These are phyloP conservation scores for Fraxinus quadrangulata DNA, from an alignment of 257 asterid species.

Conservation along the genomic window DNA sequence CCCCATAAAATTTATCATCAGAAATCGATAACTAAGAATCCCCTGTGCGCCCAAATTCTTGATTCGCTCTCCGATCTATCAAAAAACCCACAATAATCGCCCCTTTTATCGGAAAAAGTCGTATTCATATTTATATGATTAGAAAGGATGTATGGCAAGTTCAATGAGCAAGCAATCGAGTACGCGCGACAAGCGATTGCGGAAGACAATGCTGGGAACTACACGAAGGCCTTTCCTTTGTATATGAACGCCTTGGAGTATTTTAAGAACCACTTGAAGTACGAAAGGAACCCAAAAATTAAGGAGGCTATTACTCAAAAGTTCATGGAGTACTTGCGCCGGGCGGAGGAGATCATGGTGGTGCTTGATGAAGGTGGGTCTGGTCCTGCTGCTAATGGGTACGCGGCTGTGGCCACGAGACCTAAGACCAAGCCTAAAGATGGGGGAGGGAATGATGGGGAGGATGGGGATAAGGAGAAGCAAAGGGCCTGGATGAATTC, in stretches of 20 bases:
- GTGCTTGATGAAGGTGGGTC: constrained; percentile 62
- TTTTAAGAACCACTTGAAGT: constrained; percentile 69
- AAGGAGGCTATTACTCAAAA: constrained; percentile 79
- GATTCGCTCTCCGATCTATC: neutral
- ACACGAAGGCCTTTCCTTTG: constrained; percentile 70
- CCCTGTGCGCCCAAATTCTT: neutral
- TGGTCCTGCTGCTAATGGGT: constrained; percentile 52
- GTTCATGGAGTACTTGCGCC: constrained; percentile 66
- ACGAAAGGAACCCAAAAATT: constrained; percentile 74
- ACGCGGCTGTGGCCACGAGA: constrained; percentile 61
- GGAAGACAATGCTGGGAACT: constrained; percentile 73
- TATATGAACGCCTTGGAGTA: constrained; percentile 80
- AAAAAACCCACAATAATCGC: neutral
- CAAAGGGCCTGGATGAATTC: constrained; percentile 51
- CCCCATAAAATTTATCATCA: neutral
- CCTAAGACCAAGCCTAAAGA: constrained; percentile 67
- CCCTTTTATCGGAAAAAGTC: neutral
- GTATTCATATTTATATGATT: constrained; percentile 20
- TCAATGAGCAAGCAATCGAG: constrained; percentile 80
- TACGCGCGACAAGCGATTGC: constrained; percentile 69
- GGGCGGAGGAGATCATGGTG: constrained; percentile 80
- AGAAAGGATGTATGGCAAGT: constrained; percentile 63
- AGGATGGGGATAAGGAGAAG: constrained; percentile 71
- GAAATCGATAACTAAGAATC: neutral
- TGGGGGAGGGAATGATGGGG: constrained; percentile 49